Base-by-base conservation (phyloP, 129 eudicot genomes). In the Calendula officinalis region DNA sequence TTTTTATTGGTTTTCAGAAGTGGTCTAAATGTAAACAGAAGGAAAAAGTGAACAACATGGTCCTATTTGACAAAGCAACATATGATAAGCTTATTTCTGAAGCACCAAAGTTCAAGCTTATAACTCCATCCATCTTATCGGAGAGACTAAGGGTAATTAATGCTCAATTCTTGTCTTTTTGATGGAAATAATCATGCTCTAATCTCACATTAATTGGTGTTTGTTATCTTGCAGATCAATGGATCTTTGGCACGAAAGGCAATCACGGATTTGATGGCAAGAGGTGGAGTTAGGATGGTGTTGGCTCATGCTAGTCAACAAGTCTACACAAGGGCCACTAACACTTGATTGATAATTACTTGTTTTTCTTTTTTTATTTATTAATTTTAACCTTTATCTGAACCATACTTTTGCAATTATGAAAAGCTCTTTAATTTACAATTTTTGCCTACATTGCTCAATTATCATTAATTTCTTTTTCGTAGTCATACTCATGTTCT, bases 41-140 rank as follows among this genome's bases (percentile, higher is more conserved):
- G 97, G 97, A 91, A 78, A 91, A 91, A 94, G 97, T 91, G 81
- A 91, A 91, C 86, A 91, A 91, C 84, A 84, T 91, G 98, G 98
- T 91, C 40, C 55, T 91, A 14, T 88, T 91, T 30, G 98, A 91
- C 52, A 87, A 87, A 88, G 83, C 86, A 1, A 91, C 98, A 3
- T 91, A 87, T 55, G 98, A 91, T 37, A 91, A 91, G 91, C 89
- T 91, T 68, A 82, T 87, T 15, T 14, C 84, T 44, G 98, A 91
- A 79, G 96, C 91, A 33, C 95, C 95, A 7, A 91, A 91, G 65
- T 83, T 56, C 75, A 91, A 91, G 85, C 90, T 91, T 8, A 83
- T 91, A 56, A 91, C 98, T 27, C 91, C 98, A 1, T 83, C 98
- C 13, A 81, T 85, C 15, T 79, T 88, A 44, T 91, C 98, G 0